Base-by-base conservation (phyloP, 805 yeast genomes). In the Candida jianshihensis region DNA sequence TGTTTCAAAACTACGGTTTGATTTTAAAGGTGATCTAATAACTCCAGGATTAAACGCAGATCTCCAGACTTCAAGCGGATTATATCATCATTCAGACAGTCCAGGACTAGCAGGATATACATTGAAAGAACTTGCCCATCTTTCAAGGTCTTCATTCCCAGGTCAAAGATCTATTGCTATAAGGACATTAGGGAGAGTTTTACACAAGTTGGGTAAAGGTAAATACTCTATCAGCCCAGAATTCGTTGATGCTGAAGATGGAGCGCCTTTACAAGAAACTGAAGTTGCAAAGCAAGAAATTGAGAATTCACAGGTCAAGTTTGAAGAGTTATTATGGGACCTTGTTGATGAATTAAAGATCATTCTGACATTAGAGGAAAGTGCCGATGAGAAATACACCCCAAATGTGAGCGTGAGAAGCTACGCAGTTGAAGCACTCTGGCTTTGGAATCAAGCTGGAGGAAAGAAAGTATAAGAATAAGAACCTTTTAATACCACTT, bases 31-130 rank as follows among this genome's bases (percentile, higher is more conserved):
- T 10, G 68, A 84, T 47, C 57, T 92, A 41, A 66, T 92, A 4
- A 66, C 78, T 6, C 81, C 82, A 6, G 57, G 66, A 1, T 67
- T 75, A 34, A 64, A 76, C 21, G 56, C 61, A 13, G 40, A 60
- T 1, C 57, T 59, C 18, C 76, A 82, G 3, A 68, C 80, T 0
- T 63, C 68, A 27, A 54, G 71, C 27, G 98, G 96, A 0, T 69
- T 92, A 19, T 96, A 87, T 51, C 97, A 92, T 56, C 99, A 92
- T 58, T 72, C 96, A 0, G 86, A 81, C 10, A 78, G 81, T 33
- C 96, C 97, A 0, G 78, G 79, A 31, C 66, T 89, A 35, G 95
- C 97, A 0, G 99, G 99, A 0, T 92, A 92, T 57, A 89, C 97
- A 0, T 55, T 92, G 18, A 66, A 75, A 0, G 99, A 92, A 54